A percentile compares a stretch with the other conserved stretches of the same genome.
Evolutionary conservation across 179 eudicot genomes (phyloP).

Genomic region (Gypsophila paniculata): DNA sequence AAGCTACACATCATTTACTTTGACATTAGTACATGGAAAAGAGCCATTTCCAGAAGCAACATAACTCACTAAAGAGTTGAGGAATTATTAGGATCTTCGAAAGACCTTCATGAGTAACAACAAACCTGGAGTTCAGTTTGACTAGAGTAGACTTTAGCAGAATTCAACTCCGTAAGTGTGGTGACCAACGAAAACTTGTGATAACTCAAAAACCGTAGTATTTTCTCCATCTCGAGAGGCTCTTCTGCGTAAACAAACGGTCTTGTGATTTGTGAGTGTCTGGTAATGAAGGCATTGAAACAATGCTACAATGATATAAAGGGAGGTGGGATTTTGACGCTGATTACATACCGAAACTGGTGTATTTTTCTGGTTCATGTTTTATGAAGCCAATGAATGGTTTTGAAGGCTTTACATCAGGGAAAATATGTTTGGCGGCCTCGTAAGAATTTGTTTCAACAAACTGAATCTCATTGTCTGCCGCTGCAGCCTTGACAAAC

Average conservation of each 20-base stretch:
- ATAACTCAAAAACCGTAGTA: slow-evolving; percentile 59
- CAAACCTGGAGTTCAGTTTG: slow-evolving; percentile 64
- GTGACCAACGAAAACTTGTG: slow-evolving; percentile 83
- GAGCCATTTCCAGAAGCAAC: not conserved
- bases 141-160: slow-evolving; percentile 61
- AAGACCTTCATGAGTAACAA: not conserved
- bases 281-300: not conserved
- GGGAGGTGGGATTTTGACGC: not conserved
- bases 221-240: slow-evolving; percentile 40
- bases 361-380: slow-evolving; percentile 79
- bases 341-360: slow-evolving; percentile 52
- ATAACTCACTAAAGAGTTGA: not conserved
- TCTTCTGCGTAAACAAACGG: slow-evolving; percentile 48
- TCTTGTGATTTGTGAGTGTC: not conserved
- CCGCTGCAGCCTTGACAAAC: slow-evolving; percentile 61
- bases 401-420: slow-evolving; percentile 34
- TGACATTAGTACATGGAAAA: not conserved
- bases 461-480: slow-evolving; percentile 80
- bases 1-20: slow-evolving; percentile 41
- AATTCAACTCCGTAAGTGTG: slow-evolving; percentile 58
- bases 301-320: not conserved
- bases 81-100: not conserved
- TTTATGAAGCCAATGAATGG: slow-evolving; percentile 74
- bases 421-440: slow-evolving; percentile 56
- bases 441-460: slow-evolving; percentile 63